Evolutionary conservation across 2,329 filamentous ascomycete genomes (phyloP).

Genomic region (Dryadomyces sulphureus): DNA sequence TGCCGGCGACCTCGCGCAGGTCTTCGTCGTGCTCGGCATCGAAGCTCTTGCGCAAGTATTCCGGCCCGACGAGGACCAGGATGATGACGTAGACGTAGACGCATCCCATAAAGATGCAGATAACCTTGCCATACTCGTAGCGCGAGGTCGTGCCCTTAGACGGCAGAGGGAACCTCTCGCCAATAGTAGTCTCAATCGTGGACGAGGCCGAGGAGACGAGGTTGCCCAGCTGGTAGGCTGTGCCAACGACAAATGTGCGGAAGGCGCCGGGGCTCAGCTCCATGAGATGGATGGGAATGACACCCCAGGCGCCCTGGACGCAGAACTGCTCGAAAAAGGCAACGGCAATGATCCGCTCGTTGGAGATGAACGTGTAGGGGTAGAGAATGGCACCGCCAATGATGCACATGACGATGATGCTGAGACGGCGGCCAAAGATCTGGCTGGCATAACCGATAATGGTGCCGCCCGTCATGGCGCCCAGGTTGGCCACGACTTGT

Average conservation of each 20-base stretch:
- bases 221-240: conserved; percentile 65
- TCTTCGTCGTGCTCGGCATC: conserved; percentile 34
- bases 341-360: conserved; percentile 43
- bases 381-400: conserved; percentile 49
- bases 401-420: conserved; percentile 46
- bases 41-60: conserved; percentile 35
- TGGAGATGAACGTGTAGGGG: conserved; percentile 54
- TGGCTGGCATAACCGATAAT: conserved; percentile 63
- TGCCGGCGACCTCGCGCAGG: conserved; percentile 29
- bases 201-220: conserved; percentile 54
- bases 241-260: conserved; percentile 61
- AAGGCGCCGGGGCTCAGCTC: conserved; percentile 60
- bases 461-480: conserved; percentile 59
- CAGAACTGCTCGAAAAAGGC: conserved; percentile 59
- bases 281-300: conserved; percentile 66
- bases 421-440: conserved; percentile 56
- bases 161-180: conserved; percentile 58
- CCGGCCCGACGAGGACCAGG: conserved; percentile 47
- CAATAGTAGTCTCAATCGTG: conserved; percentile 63
- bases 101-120: conserved; percentile 82
- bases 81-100: conserved; percentile 53
- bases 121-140: conserved; percentile 69
- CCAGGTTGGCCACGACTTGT: conserved; percentile 66
- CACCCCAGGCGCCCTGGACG: conserved; percentile 63
- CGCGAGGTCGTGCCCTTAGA: conserved; percentile 30